These are phyloP conservation scores for Saturnispora ahearnii DNA, from an alignment of 805 yeast genomes.

Conservation along the genomic window DNA sequence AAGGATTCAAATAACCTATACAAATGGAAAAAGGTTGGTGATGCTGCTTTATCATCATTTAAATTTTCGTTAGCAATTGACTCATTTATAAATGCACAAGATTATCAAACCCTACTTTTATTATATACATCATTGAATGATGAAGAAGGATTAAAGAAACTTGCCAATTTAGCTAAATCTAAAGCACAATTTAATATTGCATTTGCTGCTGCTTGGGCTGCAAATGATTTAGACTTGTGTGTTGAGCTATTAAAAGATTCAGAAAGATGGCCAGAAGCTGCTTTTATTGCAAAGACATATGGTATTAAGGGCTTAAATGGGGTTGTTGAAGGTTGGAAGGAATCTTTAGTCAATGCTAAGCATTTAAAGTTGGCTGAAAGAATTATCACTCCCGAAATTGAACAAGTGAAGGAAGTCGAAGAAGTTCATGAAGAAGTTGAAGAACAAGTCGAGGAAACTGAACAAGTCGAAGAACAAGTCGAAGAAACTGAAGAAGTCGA, in stretches of 20 bases:
- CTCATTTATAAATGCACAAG: slow-evolving; percentile 71
- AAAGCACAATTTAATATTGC: slow-evolving; percentile 83
- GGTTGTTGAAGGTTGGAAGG: slow-evolving; percentile 61
- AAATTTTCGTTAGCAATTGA: slow-evolving; percentile 72
- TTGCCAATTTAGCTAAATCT: slow-evolving; percentile 61
- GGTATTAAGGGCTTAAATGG: slow-evolving; percentile 32
- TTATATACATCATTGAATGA: slow-evolving; percentile 77
- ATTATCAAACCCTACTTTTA: slow-evolving; percentile 71
- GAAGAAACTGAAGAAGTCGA: slow-evolving; percentile 14
- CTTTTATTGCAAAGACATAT: slow-evolving; percentile 70
- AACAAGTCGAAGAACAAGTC: slow-evolving; percentile 12
- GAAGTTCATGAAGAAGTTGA: slow-evolving; percentile 8
- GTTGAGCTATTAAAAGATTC: slow-evolving; percentile 56
- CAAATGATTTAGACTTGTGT: slow-evolving; percentile 60
- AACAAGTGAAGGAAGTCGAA: slow-evolving; percentile 10
- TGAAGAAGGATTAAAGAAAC: slow-evolving; percentile 44
- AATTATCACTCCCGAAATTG: slow-evolving; percentile 35
- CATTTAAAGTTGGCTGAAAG: slow-evolving; percentile 54
- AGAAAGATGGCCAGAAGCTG: slow-evolving; percentile 75
- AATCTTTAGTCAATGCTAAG: slow-evolving; percentile 39
- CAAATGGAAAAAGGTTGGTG: slow-evolving; percentile 92
- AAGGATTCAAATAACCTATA: slow-evolving; percentile 43
- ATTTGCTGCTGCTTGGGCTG: slow-evolving; percentile 83
- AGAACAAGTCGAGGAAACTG: slow-evolving; percentile 12
- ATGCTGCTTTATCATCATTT: slow-evolving; percentile 71